Evolutionary conservation across 148 eudicot species (phyloP), one percentile per base, ranked within the genome.

Genomic region (Amaranthus cruentus): DNA sequence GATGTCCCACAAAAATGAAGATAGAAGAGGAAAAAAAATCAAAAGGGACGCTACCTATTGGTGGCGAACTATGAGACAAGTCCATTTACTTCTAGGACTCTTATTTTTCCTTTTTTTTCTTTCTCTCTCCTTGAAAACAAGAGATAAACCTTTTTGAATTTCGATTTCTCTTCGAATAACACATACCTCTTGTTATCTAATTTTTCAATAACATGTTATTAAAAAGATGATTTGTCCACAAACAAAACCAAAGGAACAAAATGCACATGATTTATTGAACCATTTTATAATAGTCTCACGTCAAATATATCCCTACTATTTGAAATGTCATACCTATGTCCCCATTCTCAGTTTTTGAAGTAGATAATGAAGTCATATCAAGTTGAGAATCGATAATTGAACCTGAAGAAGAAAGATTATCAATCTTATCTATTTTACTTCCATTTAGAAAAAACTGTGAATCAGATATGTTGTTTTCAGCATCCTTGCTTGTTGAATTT

Each of bases 391-490:
- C 83, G 55, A 64, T 47, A 47, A 76, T 74, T 55, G 47, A 46
- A 79, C 80, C 80, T 11, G 69, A 69, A 28, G 73, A 69, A 64
- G 73, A 66, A 72, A 72, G 66, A 73, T 77, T 81, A 58, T 60
- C 79, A 78, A 70, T 78, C 18, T 72, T 70, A 66, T 81, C 87
- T 56, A 44, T 53, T 82, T 84, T 81, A 75, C 51, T 68, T 49
- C 80, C 86, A 55, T 73, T 55, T 10, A 55, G 55, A 66, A 78
- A 73, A 68, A 72, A 69, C 47, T 70, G 71, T 55, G 76, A 46
- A 73, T 54, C 11, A 76, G 77, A 21, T 76, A 71, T 77, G 65
- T 75, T 87, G 81, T 73, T 79, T 65, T 79, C 89, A 83, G 71
- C 57, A 76, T 74, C 77, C 71, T 80, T 81, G 48, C 66, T 51